Base-by-base conservation (phyloP, 306 rosid species). In the Lathyrus sativus region DNA sequence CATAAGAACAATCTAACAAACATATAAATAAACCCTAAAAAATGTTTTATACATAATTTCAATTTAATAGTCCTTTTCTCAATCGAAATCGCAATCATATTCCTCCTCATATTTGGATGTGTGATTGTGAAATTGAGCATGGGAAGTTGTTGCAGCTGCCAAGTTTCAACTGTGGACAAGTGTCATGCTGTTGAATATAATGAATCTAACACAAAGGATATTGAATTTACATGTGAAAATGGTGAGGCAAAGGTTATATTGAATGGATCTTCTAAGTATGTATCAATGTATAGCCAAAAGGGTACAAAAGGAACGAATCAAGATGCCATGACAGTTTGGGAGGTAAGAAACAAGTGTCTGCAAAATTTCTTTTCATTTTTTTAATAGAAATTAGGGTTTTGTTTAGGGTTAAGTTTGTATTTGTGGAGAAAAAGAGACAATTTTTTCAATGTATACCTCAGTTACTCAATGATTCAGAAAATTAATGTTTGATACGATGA, bases 311-410 rank as follows among this genome's bases (percentile, higher is more conserved):
- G 85, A 41, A 33, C 81, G 76, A 93, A 93, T 83, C 99, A 93
- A 82, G 97, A 93, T 79, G 77, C 97, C 58, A 66, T 87, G 74
- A 88, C 91, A 0, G 83, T 88, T 79, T 93, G 95, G 97, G 86
- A 93, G 97, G 99, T 93, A 73, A 58, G 8, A 35, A 35, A 35
- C 35, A 31, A 33, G 37, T 6, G 7, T 35, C 39, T 35, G 39
- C 39, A 2, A 35, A 35, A 35, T 35, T 35, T 35, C 39, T 35
- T 35, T 35, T 35, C 39, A 35, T 35, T 13, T 56, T 19, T 28
- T 56, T 17, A 17, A 28, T 11, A 11, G 4, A 62, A 39, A 11
- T 62, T 10, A 62, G 12, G 28, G 17, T 18, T 56, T 7, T 28
- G 6, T 28, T 17, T 7, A 26, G 29, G 54, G 49, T 28, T 15